Conservation (phyloP, 2,329 filamentous ascomycete species). For the Pseudomassariella vexata region DNA sequence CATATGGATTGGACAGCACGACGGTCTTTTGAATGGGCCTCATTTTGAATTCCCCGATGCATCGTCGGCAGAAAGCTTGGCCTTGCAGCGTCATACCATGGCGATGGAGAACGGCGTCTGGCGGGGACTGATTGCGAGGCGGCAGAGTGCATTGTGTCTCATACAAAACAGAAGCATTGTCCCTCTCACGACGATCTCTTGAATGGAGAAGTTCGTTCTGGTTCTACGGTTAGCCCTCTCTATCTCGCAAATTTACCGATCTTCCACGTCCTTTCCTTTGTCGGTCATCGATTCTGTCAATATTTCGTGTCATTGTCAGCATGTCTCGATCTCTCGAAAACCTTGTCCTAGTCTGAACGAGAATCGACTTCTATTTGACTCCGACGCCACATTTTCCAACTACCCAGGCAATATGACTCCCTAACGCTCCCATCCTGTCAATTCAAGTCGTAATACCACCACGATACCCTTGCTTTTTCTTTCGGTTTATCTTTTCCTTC, state of each 20-base stretch:
- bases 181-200: conserved; percentile 1
- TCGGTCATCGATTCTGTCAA: too few relatives aligned
- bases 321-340: not conserved
- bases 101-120: too few relatives aligned
- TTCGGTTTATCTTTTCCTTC: conserved; percentile 3
- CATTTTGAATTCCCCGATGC: too few relatives aligned
- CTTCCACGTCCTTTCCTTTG: conserved; percentile 6
- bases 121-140: conserved; percentile 1
- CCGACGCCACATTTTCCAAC: conserved; percentile 2
- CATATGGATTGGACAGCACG: too few relatives aligned
- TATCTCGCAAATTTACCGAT: conserved; percentile 1
- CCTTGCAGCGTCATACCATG: too few relatives aligned
- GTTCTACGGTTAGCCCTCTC: conserved; percentile 5
- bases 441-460: not conserved
- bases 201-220: not conserved
- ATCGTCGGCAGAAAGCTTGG: too few relatives aligned
- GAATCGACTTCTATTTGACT: conserved; percentile 8
- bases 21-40: too few relatives aligned
- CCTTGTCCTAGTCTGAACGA: conserved; percentile 5
- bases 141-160: not conserved
- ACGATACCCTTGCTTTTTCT: conserved; percentile 2
- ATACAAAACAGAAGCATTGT: conserved; percentile 7
- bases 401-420: conserved; percentile 7
- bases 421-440: conserved; percentile 1
- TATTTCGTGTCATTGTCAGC: conserved; percentile 1